phyloP scores from a whole-genome alignment of 441 rosid species.

The Adansonia madagascariensis region DNA sequence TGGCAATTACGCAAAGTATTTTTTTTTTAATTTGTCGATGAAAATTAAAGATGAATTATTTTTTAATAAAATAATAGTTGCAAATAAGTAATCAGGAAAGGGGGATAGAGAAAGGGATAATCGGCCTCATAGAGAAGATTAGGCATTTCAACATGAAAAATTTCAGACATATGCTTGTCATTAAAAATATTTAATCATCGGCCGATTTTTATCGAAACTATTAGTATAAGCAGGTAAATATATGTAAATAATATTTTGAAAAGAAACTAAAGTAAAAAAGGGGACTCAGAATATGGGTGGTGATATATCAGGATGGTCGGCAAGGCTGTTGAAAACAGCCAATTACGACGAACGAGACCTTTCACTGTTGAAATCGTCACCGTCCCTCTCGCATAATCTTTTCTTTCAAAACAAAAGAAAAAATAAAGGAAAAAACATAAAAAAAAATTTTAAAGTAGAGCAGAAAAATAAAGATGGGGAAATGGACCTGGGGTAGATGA shows the following conservation, averaged over 20 bases:
- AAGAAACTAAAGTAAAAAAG: not conserved
- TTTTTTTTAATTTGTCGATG: no score
- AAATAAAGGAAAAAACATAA: no score
- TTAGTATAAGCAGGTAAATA: not conserved
- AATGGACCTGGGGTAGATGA: not conserved
- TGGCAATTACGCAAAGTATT: conserved; percentile 17
- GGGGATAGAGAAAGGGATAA: not conserved
- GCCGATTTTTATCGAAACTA: conserved; percentile 34
- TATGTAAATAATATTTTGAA: not conserved
- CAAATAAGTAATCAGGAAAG: conserved; percentile 15
- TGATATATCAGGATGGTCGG: conserved; percentile 97
- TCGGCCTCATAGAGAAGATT: conserved; percentile 95
- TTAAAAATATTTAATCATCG: conserved; percentile 48
- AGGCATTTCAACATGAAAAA: conserved; percentile 52
- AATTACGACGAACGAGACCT: conserved; percentile 99
- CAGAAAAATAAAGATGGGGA: not conserved
- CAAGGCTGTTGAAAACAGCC: conserved; percentile 59
- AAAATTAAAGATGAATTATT: not conserved
- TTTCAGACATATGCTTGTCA: conserved; percentile 96
- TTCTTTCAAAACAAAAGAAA: not conserved
- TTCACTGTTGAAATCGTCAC: conserved; percentile 61
- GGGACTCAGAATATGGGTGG: conserved; percentile 89
- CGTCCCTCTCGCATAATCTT: conserved; percentile 40
- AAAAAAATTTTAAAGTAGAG: not conserved
- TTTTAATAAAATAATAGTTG: not conserved